phyloP scores from a whole-genome alignment of 257 asterid species.

The Rhazya stricta region DNA sequence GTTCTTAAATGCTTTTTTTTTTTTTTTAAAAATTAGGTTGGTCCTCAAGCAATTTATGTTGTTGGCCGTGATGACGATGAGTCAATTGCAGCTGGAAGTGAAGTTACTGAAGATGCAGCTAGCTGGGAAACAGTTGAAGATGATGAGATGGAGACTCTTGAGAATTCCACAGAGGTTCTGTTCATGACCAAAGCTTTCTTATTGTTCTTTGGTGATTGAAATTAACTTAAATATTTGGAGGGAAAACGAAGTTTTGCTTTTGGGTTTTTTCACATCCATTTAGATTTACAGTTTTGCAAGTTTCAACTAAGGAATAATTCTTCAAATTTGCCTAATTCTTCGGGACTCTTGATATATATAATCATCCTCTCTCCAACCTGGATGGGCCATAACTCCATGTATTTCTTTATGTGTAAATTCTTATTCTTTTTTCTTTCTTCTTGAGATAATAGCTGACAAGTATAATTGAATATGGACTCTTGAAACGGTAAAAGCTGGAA shows the following conservation, averaged over 20 bases:
- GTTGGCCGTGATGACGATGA: conserved; percentile 99
- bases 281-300: not conserved
- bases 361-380: not conserved
- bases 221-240: not conserved
- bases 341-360: not conserved
- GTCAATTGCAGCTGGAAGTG: conserved; percentile 80
- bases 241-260: not conserved
- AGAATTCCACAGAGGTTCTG: conserved; percentile 52
- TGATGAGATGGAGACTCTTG: conserved; percentile 49
- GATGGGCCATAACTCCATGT: not conserved
- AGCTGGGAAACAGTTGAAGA: conserved; percentile 99
- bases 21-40: conserved; percentile 53
- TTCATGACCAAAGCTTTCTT: conserved; percentile 23
- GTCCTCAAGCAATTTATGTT: conserved; percentile 99
- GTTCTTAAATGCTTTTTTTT: not conserved
- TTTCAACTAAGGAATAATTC: not conserved
- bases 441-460: not conserved
- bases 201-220: conserved; percentile 3
- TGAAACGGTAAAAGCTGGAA: not conserved
- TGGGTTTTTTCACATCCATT: not conserved
- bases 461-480: not conserved
- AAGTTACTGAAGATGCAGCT: conserved; percentile 74
- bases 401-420: not conserved
- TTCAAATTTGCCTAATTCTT: not conserved
- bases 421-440: not conserved